These are phyloP conservation scores for Gynandropsis gynandra DNA, from an alignment of 345 rosid genomes.

Conservation along the genomic window DNA sequence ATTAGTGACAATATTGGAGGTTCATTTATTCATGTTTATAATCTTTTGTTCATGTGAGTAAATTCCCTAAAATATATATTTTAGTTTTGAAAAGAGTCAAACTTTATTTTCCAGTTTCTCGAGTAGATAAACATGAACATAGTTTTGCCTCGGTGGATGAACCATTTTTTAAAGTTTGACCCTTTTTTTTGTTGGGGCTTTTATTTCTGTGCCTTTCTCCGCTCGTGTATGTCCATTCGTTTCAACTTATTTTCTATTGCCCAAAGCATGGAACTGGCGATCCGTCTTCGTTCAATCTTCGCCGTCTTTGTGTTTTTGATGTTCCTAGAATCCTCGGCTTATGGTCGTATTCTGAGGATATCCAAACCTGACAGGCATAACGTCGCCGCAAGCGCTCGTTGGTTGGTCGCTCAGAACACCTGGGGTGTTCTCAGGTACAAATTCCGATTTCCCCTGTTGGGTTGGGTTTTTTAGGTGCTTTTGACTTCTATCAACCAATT, in stretches of 20 bases:
- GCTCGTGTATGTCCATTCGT: not conserved
- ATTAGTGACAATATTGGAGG: no score
- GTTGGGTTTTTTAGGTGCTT: not conserved
- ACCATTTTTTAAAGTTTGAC: not conserved
- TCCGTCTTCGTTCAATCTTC: slow-evolving; percentile 10
- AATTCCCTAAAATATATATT: not conserved
- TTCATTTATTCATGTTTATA: no score
- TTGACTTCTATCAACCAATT: not conserved
- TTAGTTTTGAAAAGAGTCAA: not conserved
- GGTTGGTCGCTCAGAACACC: slow-evolving; percentile 72
- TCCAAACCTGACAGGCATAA: slow-evolving; percentile 52
- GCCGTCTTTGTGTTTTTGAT: not conserved
- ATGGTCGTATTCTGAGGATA: slow-evolving; percentile 35
- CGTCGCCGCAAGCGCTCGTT: slow-evolving; percentile 64
- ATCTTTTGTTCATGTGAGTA: no score
- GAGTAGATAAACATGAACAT: slow-evolving; percentile 1
- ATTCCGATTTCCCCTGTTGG: not conserved
- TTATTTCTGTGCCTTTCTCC: not conserved
- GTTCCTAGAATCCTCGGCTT: slow-evolving; percentile 22
- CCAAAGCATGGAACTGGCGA: slow-evolving; percentile 17
- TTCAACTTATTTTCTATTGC: not conserved
- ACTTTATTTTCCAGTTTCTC: not conserved
- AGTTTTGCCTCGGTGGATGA: no score
- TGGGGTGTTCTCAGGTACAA: slow-evolving; percentile 82
- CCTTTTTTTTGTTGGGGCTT: not conserved